A percentile compares a stretch with the other conserved stretches of the same genome.
Conservation (phyloP, 1,139 yeast species). For the Magnusiomyces suaveolens region DNA sequence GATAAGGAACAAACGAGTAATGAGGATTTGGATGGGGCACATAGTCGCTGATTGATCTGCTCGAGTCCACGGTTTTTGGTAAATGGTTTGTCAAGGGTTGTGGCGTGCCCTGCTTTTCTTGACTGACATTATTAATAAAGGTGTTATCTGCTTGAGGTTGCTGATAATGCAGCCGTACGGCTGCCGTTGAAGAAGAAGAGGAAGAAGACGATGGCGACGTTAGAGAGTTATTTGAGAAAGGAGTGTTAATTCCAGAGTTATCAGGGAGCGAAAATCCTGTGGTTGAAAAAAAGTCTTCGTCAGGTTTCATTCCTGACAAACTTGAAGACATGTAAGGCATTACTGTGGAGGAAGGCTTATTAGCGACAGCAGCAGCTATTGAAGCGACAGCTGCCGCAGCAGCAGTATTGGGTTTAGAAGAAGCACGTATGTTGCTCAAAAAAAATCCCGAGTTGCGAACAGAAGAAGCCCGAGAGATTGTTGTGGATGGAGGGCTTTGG, state of each 20-base stretch:
- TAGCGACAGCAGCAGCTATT: background rate
- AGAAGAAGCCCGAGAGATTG: slow-evolving; percentile 21
- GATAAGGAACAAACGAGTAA: slow-evolving; percentile 1
- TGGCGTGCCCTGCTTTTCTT: background rate
- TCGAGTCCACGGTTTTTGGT: background rate
- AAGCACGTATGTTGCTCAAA: background rate
- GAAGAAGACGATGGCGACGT: too few relatives aligned
- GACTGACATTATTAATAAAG: background rate
- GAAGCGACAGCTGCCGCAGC: background rate
- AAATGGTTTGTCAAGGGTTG: background rate
- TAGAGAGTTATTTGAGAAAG: background rate
- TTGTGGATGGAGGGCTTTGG: slow-evolving; percentile 19
- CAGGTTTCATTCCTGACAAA: background rate
- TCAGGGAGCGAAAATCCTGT: background rate
- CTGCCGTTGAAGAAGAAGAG: background rate
- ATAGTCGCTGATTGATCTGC: slow-evolving; percentile 14
- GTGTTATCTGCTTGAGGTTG: background rate
- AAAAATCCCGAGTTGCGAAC: slow-evolving; percentile 7
- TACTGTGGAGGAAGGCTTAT: background rate
- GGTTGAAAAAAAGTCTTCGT: background rate
- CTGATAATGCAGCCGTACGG: background rate
- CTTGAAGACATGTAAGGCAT: background rate
- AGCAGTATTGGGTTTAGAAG: background rate
- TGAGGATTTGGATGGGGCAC: slow-evolving; percentile 9
- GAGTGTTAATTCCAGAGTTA: background rate